Percentiles rank a stretch among this genome's conserved stretches.
Evolutionary conservation across 768 basidiomycete species (phyloP).

Genomic region (Boletus huronensis): DNA sequence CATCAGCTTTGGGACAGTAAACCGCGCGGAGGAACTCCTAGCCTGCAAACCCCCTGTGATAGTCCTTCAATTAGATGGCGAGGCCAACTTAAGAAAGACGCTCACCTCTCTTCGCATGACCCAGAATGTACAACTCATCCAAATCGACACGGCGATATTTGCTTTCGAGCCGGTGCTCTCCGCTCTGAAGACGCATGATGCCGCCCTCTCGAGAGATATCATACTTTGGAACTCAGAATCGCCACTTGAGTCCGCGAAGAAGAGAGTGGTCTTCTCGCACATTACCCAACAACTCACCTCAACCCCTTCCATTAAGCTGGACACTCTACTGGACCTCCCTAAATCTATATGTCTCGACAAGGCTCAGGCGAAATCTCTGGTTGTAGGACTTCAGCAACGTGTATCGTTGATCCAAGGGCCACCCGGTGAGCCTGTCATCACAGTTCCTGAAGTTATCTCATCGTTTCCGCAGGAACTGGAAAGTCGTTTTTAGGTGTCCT

Average conservation of each 20-base stretch:
- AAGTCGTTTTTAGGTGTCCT: constrained; percentile 70
- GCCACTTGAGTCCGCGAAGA: background rate
- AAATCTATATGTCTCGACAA: constrained; percentile 45
- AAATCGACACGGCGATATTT: constrained; percentile 57
- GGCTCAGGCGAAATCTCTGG: constrained; percentile 44
- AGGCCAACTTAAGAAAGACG: constrained; percentile 33
- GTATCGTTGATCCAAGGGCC: constrained; percentile 69
- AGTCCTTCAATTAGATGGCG: constrained; percentile 51
- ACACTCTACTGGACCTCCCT: constrained; percentile 31
- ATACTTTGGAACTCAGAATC: constrained; percentile 45
- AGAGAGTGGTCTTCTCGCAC: constrained; percentile 3
- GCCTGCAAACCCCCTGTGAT: constrained; percentile 45
- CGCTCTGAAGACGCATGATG: constrained; percentile 37
- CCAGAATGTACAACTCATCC: constrained; percentile 42
- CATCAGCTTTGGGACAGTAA: constrained; percentile 51
- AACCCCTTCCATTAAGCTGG: constrained; percentile 39
- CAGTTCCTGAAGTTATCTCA: background rate
- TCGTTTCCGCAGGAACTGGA: constrained; percentile 50
- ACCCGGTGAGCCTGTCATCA: constrained; percentile 43
- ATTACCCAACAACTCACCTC: constrained; percentile 23
- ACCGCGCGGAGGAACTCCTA: constrained; percentile 53
- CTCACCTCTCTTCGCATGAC: constrained; percentile 37
- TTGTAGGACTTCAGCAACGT: constrained; percentile 49
- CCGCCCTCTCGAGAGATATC: constrained; percentile 52
- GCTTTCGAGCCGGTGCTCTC: constrained; percentile 60